These are phyloP conservation scores for Syncephalastrum sp. DNA, from an alignment of 371 early-diverging fungal species.

Conservation along the genomic window DNA sequence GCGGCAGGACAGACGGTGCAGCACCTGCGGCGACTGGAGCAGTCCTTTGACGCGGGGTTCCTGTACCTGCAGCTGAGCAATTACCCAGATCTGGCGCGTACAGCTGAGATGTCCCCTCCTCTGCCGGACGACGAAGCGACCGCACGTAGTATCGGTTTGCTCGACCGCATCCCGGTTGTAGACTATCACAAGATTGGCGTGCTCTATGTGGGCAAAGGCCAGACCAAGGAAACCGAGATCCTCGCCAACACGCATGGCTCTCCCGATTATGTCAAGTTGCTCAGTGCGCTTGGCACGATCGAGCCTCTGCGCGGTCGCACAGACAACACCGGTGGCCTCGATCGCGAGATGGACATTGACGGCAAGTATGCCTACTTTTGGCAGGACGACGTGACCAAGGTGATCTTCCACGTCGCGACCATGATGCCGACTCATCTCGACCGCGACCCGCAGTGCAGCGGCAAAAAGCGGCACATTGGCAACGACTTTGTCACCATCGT, in stretches of 20 bases:
- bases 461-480: slow-evolving; percentile 94
- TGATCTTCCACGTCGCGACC: slow-evolving; percentile 90
- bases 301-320: slow-evolving; percentile 56
- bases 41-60: slow-evolving; percentile 62
- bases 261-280: slow-evolving; percentile 77
- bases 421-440: slow-evolving; percentile 86
- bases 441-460: slow-evolving; percentile 72
- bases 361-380: slow-evolving; percentile 84
- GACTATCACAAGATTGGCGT: slow-evolving; percentile 96
- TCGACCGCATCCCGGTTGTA: slow-evolving; percentile 88
- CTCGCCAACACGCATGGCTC: slow-evolving; percentile 85
- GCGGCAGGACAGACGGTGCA: slow-evolving; percentile 8
- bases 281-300: slow-evolving; percentile 78
- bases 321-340: slow-evolving; percentile 86
- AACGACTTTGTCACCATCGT: slow-evolving; percentile 94
- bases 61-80: slow-evolving; percentile 64
- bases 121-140: slow-evolving; percentile 80
- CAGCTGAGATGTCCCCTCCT: slow-evolving; percentile 58
- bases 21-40: slow-evolving; percentile 43
- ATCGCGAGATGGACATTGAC: slow-evolving; percentile 80
- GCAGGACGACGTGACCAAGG: slow-evolving; percentile 84
- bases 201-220: slow-evolving; percentile 85
- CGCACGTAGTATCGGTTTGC: slow-evolving; percentile 70
- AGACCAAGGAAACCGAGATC: slow-evolving; percentile 82
- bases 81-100: slow-evolving; percentile 67